Percentiles rank a stretch among this genome's conserved stretches.
phyloP scores from a whole-genome alignment of 2,329 filamentous ascomycete species.

The Emmonsiellopsis sp. region DNA sequence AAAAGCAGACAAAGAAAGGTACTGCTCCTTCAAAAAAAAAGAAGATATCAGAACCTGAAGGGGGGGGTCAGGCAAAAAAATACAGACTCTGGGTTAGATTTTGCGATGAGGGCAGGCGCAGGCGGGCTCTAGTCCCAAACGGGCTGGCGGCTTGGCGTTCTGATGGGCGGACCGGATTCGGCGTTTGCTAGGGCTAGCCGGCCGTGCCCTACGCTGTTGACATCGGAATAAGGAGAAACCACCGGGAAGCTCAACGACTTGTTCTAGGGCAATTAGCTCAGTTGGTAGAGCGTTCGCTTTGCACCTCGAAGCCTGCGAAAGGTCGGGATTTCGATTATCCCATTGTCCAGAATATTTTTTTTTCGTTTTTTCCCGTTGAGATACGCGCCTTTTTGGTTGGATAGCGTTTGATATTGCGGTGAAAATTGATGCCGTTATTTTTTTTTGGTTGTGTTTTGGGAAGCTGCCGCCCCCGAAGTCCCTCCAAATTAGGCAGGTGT shows the following conservation, averaged over 20 bases:
- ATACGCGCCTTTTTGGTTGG: too few relatives aligned
- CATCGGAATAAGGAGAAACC: not conserved
- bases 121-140: not conserved
- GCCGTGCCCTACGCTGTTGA: not conserved
- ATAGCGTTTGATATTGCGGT: too few relatives aligned
- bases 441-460: not conserved
- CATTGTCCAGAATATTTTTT: slow-evolving; percentile 13
- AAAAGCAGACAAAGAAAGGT: too few relatives aligned
- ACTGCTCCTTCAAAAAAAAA: too few relatives aligned
- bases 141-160: not conserved
- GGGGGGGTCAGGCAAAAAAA: not conserved
- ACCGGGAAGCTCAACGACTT: too few relatives aligned
- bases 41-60: too few relatives aligned
- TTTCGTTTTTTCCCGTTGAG: slow-evolving; percentile 4
- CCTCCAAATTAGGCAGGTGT: too few relatives aligned
- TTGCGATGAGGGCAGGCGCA: not conserved
- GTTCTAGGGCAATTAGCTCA: slow-evolving; percentile 13
- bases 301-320: slow-evolving; percentile 15
- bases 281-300: slow-evolving; percentile 21
- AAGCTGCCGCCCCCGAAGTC: too few relatives aligned
- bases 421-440: not conserved
- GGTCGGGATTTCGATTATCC: slow-evolving; percentile 20
- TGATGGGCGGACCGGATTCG: not conserved
- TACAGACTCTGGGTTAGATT: not conserved
- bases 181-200: not conserved